Evolutionary conservation across 192 early-diverging fungal species (phyloP).

Genomic region (Backusella circina): DNA sequence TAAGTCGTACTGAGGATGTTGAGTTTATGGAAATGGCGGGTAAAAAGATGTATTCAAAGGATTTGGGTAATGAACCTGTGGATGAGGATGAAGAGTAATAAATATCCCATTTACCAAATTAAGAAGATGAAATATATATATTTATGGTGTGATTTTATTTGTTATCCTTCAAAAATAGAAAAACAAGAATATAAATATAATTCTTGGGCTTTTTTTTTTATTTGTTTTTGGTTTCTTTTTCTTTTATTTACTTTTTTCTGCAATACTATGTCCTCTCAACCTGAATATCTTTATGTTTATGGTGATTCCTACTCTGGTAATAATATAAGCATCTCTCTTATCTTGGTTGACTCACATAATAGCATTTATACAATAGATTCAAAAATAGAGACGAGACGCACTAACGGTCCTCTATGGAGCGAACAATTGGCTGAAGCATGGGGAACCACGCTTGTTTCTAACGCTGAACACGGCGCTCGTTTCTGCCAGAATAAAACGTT

Average conservation of each 20-base stretch:
- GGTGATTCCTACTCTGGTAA: conserved; percentile 41
- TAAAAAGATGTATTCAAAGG: conserved; percentile 67
- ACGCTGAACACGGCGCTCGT: conserved; percentile 1
- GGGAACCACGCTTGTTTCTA: conserved; percentile 2
- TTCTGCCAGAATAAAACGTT: background rate
- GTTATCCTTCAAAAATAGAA: background rate
- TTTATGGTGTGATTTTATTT: conserved; percentile 11
- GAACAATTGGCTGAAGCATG: conserved; percentile 22
- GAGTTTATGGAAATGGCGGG: conserved; percentile 72
- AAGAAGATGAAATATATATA: conserved; percentile 1
- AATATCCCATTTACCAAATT: conserved; percentile 2
- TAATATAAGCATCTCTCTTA: background rate
- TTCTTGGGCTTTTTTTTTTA: background rate
- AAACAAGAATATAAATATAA: background rate
- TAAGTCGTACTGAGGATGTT: conserved; percentile 64
- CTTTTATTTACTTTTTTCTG: background rate
- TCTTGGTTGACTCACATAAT: too few relatives aligned
- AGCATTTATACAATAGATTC: background rate
- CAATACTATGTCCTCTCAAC: background rate
- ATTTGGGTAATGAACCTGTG: conserved; percentile 42
- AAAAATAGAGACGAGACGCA: background rate
- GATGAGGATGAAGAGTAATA: conserved; percentile 10
- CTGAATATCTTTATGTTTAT: conserved; percentile 20
- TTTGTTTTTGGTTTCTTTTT: background rate
- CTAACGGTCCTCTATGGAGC: conserved; percentile 36